Base-by-base conservation (phyloP, 495 filamentous ascomycete genomes). In the Margaritispora aquatica region DNA sequence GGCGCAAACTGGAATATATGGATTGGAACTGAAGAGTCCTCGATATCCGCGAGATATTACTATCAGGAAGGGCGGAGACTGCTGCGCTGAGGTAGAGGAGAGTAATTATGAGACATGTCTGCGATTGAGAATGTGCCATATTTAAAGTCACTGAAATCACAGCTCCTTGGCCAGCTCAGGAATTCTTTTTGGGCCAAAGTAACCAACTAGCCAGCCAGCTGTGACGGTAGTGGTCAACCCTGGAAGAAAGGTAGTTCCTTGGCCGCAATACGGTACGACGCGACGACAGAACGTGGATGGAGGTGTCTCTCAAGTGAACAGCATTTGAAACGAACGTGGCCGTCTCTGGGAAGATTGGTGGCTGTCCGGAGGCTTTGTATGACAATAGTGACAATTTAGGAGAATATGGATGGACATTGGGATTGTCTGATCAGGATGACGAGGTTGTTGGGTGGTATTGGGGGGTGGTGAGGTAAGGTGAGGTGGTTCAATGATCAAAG, bases 1-100 rank as follows among this genome's bases (percentile, higher is more conserved):
- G 55, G 3, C 38, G 51, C 19, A 60, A 9, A 11, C 22, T 51
- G n/a, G 57, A 49, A 17, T 54, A 19, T 41, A 64, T 8, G 19
- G 62, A n/a, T 11, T 54, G 58, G 8, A 60, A 19, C n/a, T 58
- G 55, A 29, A 49, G 21, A 24, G 41, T 49, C 23, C 49, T 59
- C 2, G 52, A 51, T 11, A 61, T 51, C 15, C 44, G 36, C 29
- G 22, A 62, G 19, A 58, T 57, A 26, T 34, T 62, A 41, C 29
- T 61, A 50, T 58, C 54, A 11, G 49, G 38, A 1, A 51, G 24
- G 26, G 58, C 54, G 17, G 36, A 17, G 20, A 29, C 22, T 24
- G 23, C 24, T 23, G 51, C 4, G 24, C 22, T n/a, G n/a, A 63
- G 22, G 46, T 0, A 48, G 10, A 59, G 53, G 17, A 63, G 38